Evolutionary conservation across 2,329 filamentous ascomycete genomes (phyloP), one percentile per base, ranked within the genome.

Genomic region (Orbilia blumenaviensis): DNA sequence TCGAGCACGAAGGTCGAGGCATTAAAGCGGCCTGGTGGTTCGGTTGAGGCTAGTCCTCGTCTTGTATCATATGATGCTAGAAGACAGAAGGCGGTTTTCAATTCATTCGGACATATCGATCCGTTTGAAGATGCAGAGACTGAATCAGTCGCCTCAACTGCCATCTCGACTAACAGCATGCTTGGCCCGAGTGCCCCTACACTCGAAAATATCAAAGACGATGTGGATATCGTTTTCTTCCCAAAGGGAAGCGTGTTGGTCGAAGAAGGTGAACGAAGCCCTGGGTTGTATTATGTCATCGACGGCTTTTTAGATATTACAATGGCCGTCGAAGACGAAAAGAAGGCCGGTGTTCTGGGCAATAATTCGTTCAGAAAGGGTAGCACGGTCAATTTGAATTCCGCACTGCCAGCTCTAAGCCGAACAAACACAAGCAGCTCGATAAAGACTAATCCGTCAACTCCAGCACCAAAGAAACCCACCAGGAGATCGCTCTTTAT

Each of bases 221-320:
- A 99, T 63, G 89, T 98, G 1, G 95, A 99, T 81, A 97, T 99
- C 78, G 95, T 99, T 4, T 98, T 92, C 84, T 99, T 99, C 79
- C 94, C 94, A 0, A 92, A 98, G 82, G 94, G 92, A 1, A 94
- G 95, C 1, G 91, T 99, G 0, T 86, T 99, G 14, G 94, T 99
- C 0, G 95, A 99, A 81, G 94, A 98, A 84, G 94, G 95, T 8
- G 95, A 99, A 82, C 88, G 95, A n/a, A 97, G 96, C 79, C 95
- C 95, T 0, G 95, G 95, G 0, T 83, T 99, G 0, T 99, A 99
- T 84, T 99, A 99, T 83, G 94, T 99, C 2, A 91, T 99, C 58
- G 95, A 99, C 82, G 95, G 95, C 0, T 99, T 99, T 80, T 85
- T 99, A 36, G 95, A 99, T 80, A 94, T 98, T 46, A 93, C 93